A percentile compares a stretch with the other conserved stretches of the same genome.
phyloP scores from a whole-genome alignment of 164 flowering plant species.

The Paratinospora sagittata region DNA sequence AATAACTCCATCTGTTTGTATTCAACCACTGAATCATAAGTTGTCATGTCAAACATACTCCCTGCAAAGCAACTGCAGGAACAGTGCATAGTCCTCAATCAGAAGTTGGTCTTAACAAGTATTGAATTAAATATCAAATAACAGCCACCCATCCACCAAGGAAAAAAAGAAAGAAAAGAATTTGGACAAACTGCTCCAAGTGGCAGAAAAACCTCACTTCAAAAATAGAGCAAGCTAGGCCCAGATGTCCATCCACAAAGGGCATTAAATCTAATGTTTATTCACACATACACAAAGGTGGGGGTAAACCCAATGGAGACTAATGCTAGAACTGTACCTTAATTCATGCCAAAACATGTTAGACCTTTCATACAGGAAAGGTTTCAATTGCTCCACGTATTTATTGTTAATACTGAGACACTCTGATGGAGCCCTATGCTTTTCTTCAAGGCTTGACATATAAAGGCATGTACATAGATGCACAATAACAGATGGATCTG shows the following conservation, averaged over 20 bases:
- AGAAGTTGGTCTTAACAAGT: background rate
- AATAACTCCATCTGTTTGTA: conserved; percentile 26
- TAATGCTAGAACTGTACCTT: conserved; percentile 29
- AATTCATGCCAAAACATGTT: conserved; percentile 78
- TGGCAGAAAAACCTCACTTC: background rate
- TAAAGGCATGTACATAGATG: conserved; percentile 56
- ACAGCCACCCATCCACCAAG: background rate
- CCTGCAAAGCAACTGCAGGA: conserved; percentile 65
- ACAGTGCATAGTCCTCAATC: background rate
- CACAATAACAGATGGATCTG: conserved; percentile 63
- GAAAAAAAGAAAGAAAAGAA: too few relatives aligned
- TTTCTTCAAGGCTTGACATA: conserved; percentile 32
- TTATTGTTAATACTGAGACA: conserved; percentile 16
- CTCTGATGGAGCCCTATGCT: conserved; percentile 13
- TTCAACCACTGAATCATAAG: conserved; percentile 59
- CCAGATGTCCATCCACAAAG: background rate
- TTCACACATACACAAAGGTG: background rate
- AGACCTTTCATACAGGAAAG: conserved; percentile 44
- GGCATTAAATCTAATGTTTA: too few relatives aligned
- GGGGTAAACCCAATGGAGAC: background rate
- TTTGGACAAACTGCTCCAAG: background rate
- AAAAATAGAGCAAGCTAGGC: background rate
- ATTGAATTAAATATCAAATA: background rate
- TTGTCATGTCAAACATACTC: conserved; percentile 45
- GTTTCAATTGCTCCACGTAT: conserved; percentile 38